Evolutionary conservation across 169 alveolate species (phyloP), one percentile per base, ranked within the genome.

Genomic region (Eimeria maxima): DNA sequence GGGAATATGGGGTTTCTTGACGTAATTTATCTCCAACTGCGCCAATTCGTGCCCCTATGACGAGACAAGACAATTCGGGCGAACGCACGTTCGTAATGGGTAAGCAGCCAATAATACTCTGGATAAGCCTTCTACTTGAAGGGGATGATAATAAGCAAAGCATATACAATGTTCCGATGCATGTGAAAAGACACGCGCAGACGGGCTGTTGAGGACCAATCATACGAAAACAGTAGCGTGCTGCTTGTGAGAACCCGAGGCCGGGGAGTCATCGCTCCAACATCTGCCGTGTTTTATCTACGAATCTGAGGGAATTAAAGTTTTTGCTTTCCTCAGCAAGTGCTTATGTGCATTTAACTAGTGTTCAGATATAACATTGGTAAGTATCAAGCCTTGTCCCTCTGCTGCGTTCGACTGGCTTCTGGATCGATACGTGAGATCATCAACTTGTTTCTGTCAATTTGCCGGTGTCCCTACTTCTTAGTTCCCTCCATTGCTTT

Each of bases 191-290:
- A 29, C 10, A 13, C 78, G 47, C 24, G 29, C 27, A 4, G 44
- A n/a, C 27, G 7, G 47, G 78, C 27, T 2, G 44, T 8, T 69
- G 0, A 4, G 47, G 20, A 69, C 47, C 47, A 18, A 24, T 13
- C 18, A n/a, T 10, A 6, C 2, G 78, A 47, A 27, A 69, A 29
- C 78, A 69, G 78, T 29, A 29, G 78, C 78, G 22, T 27, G 13
- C 78, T 6, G 44, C 29, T 69, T 24, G 42, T 38, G 42, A 65
- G 78, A 29, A 29, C 78, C 42, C n/a, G 78, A 69, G 13, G 24
- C 27, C 47, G 47, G 78, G 78, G 47, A 29, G 47, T 22, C 78
- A 69, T 69, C 78, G 78, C 78, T 69, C 78, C 78, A 29, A 69
- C 33, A 2, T 29, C 18, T 69, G 78, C 47, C 14, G 6, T 29